Evolutionary conservation across 306 rosid species (phyloP).

Genomic region (Rosa chinensis): DNA sequence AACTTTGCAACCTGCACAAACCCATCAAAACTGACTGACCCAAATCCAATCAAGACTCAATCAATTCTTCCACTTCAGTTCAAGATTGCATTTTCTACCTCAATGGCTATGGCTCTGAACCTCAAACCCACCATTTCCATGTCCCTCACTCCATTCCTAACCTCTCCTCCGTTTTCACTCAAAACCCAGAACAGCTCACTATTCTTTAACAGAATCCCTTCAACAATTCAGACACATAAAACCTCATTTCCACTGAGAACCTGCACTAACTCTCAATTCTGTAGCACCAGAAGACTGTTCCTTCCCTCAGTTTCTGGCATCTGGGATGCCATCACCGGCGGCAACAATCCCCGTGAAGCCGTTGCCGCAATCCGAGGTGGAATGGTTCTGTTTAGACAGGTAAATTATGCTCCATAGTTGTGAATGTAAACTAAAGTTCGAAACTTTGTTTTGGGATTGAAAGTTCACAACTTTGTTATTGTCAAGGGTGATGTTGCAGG

Average conservation of each 20-base stretch:
- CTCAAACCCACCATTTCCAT: constrained; percentile 37
- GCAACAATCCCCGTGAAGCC: constrained; percentile 64
- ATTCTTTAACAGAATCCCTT: constrained; percentile 28
- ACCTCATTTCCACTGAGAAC: constrained; percentile 15
- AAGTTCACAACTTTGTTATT: constrained; percentile 15
- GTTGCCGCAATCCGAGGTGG: constrained; percentile 68
- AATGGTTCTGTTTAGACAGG: constrained; percentile 82
- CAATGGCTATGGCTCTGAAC: constrained; percentile 44
- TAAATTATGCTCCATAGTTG: neutral
- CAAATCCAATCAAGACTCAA: neutral
- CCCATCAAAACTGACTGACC: neutral
- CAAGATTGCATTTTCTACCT: constrained; percentile 12
- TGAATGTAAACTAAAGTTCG: neutral
- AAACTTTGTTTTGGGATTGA: constrained; percentile 17
- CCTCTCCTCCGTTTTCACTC: constrained; percentile 27
- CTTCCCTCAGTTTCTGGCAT: constrained; percentile 76
- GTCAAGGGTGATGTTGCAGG: constrained; percentile 71
- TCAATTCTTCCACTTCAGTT: neutral
- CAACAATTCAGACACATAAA: constrained; percentile 19
- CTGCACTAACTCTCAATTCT: constrained; percentile 7
- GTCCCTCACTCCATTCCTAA: constrained; percentile 21
- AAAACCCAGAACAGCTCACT: constrained; percentile 22
- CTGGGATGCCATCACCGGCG: constrained; percentile 81
- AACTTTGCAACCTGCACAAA: neutral
- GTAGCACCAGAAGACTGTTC: constrained; percentile 52